Base-by-base conservation (phyloP, 352 stramenopile species). In the Thalassiosira exigua region DNA sequence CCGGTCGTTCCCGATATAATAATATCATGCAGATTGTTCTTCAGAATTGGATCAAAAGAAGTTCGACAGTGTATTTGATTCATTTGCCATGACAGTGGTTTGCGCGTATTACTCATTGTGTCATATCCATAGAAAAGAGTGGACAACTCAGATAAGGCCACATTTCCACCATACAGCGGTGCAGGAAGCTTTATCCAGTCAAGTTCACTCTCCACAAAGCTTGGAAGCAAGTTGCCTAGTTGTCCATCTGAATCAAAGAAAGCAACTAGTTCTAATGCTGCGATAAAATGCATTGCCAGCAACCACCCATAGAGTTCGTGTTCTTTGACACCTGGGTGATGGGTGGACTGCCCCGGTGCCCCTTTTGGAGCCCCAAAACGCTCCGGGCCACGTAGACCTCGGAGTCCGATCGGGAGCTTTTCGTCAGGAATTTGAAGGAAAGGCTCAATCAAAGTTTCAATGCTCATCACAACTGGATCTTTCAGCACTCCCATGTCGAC, bases 61-160 rank as follows among this genome's bases (percentile, higher is more conserved):
- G 86, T 90, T 4, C 82, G 62, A 69, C 86, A 92, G 3, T 80
- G 84, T 7, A 91, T 32, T 27, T 73, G 39, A 57, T 85, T 81
- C 70, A 90, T 86, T 22, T 73, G 27, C 67, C 26, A 79, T 53
- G 51, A 75, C 50, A 24, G 60, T 41, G 14, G 24, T 9, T 57
- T 82, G 74, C 21, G 67, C 70, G 17, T 46, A 24, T 57, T 27
- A 30, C 1, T 5, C 58, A 22, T 51, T 19, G 27, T 41, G 2
- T 44, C n/a, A 46, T n/a, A 19, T 17, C 64, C 64, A 62, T 73
- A 73, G 19, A 64, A 73, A 21, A 73, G 30, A 32, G 64, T 64
- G 14, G 17, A 21, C 21, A 62, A 39, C 29, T 73, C 32, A 2
- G 2, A 0, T 0, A 44, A 44, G 44, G 26, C 14, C 1, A 69